A percentile compares a stretch with the other conserved stretches of the same genome.
Evolutionary conservation across 192 early-diverging fungal species (phyloP).

Genomic region (Phlyctochytrium bullatum): DNA sequence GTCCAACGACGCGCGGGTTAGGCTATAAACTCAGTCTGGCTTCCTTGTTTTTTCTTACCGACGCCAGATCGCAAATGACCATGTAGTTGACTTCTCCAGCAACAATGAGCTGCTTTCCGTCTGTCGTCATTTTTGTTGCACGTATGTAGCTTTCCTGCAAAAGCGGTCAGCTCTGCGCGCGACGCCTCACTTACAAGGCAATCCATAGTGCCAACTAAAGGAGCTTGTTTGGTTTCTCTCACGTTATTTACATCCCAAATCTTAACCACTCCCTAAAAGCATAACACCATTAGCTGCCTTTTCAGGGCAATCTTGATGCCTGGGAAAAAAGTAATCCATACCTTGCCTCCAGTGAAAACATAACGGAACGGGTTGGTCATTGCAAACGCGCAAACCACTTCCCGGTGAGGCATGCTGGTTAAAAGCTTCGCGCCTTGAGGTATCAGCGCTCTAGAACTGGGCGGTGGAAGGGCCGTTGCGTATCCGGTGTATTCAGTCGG

Average conservation of each 20-base stretch:
- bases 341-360: slow-evolving; percentile 14
- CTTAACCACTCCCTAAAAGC: neutral
- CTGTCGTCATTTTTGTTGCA: slow-evolving; percentile 3
- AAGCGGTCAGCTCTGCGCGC: too few species aligned
- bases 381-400: slow-evolving; percentile 13
- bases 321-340: slow-evolving; percentile 2
- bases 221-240: neutral
- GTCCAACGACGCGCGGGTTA: slow-evolving; percentile 5
- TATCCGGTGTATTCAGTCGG: too few species aligned
- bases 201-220: neutral
- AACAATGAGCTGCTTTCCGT: slow-evolving; percentile 7
- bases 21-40: too few species aligned
- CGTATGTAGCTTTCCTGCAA: slow-evolving; percentile 8
- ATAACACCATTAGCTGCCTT: neutral
- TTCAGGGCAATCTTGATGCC: too few species aligned
- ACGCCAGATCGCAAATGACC: slow-evolving; percentile 12
- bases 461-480: too few species aligned
- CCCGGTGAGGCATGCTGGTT: neutral
- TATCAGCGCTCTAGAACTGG: neutral
- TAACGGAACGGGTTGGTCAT: slow-evolving; percentile 8
- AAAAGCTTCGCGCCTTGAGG: slow-evolving; percentile 2
- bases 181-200: neutral
- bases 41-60: too few species aligned
- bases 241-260: neutral
- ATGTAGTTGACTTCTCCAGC: slow-evolving; percentile 10